Percentiles rank a stretch among this genome's conserved stretches.
Evolutionary conservation across 2,329 filamentous ascomycete genomes (phyloP).

Genomic region (Cadophora malorum): DNA sequence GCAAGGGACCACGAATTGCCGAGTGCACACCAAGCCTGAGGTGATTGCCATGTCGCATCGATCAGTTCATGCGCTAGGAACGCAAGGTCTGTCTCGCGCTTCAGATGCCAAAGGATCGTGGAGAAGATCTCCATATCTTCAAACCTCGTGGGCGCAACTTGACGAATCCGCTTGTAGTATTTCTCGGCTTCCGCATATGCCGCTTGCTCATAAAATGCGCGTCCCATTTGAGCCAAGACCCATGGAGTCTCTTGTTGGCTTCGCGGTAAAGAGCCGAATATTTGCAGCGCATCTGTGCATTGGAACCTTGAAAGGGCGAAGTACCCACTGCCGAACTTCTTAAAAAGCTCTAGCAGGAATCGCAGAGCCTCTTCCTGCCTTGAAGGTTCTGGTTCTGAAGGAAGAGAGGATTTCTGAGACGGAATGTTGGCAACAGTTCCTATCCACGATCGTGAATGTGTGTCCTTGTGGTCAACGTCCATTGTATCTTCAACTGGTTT

Average conservation of each 20-base stretch:
- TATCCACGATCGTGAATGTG: slow-evolving; percentile 39
- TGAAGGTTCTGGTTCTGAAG: slow-evolving; percentile 55
- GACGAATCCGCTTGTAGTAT: slow-evolving; percentile 80
- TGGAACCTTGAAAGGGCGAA: slow-evolving; percentile 80
- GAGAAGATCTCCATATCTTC: slow-evolving; percentile 99
- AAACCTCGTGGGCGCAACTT: slow-evolving; percentile 79
- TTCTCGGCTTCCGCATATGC: slow-evolving; percentile 87
- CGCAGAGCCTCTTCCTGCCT: slow-evolving; percentile 78
- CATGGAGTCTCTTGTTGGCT: slow-evolving; percentile 89
- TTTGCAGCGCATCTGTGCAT: slow-evolving; percentile 76
- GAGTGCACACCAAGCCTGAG: slow-evolving; percentile 94
- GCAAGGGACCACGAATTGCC: slow-evolving; percentile 95
- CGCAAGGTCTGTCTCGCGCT: slow-evolving; percentile 88
- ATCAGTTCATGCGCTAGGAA: slow-evolving; percentile 91
- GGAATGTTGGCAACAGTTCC: slow-evolving; percentile 42
- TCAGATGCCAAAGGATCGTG: slow-evolving; percentile 98
- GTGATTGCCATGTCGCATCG: slow-evolving; percentile 85
- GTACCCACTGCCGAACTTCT: slow-evolving; percentile 82
- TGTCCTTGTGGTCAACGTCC: slow-evolving; percentile 73
- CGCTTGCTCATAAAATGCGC: slow-evolving; percentile 89
- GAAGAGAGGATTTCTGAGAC: slow-evolving; percentile 36
- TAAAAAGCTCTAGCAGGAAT: slow-evolving; percentile 80
- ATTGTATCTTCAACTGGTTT: slow-evolving; percentile 75
- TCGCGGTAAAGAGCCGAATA: slow-evolving; percentile 73
- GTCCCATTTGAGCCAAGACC: slow-evolving; percentile 89